A percentile compares a stretch with the other conserved stretches of the same genome.
Evolutionary conservation across 1,284 basidiomycete genomes (phyloP).

Genomic region (Austroboletus rostrupii): DNA sequence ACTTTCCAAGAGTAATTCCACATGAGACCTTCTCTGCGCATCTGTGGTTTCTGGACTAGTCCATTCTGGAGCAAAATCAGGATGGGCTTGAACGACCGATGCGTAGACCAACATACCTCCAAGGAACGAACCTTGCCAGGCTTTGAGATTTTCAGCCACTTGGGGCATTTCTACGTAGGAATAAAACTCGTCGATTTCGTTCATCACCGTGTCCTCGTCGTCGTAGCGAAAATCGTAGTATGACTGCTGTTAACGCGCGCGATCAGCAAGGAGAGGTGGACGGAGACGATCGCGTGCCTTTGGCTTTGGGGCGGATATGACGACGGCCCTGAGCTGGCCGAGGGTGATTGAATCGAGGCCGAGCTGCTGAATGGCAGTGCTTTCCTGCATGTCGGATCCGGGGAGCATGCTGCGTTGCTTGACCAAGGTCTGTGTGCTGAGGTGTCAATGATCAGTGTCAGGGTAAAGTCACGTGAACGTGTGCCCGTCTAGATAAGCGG

Average conservation of each 20-base stretch:
- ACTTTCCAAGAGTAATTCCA: constrained; percentile 79
- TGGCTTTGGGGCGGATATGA: constrained; percentile 66
- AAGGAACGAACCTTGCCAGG: constrained; percentile 81
- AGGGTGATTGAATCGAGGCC: constrained; percentile 72
- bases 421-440: constrained; percentile 20
- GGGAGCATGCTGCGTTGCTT: constrained; percentile 29
- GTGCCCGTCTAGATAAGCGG: constrained; percentile 10
- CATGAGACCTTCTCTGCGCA: constrained; percentile 63
- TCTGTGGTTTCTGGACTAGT: constrained; percentile 53
- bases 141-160: constrained; percentile 82
- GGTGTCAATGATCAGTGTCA: not conserved
- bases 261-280: constrained; percentile 12
- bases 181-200: constrained; percentile 98
- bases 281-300: constrained; percentile 48
- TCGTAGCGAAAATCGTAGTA: constrained; percentile 90
- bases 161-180: constrained; percentile 95
- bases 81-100: not conserved
- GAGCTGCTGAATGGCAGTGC: constrained; percentile 26
- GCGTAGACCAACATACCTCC: constrained; percentile 49
- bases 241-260: constrained; percentile 55
- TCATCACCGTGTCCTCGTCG: constrained; percentile 92
- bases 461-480: constrained; percentile 5
- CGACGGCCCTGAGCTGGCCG: constrained; percentile 76
- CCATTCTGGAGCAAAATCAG: constrained; percentile 58
- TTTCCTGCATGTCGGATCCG: constrained; percentile 25